Percentiles rank a stretch among this genome's conserved stretches.
Conservation (phyloP, 176 grass and related monocot genomes). For the Raddia guianensis region DNA sequence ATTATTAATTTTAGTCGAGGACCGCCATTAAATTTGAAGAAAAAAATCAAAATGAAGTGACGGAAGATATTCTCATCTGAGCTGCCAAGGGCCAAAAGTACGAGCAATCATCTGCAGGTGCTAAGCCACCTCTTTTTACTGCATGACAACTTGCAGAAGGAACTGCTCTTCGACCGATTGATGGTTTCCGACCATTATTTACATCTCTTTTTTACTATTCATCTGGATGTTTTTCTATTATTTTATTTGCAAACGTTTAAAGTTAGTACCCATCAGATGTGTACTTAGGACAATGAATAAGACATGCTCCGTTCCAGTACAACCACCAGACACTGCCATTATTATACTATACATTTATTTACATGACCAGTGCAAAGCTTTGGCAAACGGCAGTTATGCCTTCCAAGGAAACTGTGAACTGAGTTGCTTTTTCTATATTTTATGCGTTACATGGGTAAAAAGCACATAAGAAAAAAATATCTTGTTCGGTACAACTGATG, state of each 20-base stretch:
- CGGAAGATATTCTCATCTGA: no score
- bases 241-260: no score
- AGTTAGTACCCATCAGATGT: no score
- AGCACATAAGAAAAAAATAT: not conserved
- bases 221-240: no score
- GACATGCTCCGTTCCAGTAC: not conserved
- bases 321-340: not conserved
- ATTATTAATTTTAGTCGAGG: no score
- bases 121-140: not conserved
- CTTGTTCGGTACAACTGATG: constrained; percentile 33
- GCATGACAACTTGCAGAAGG: not conserved
- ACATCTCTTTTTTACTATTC: no score
- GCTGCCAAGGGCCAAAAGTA: no score
- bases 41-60: no score
- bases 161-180: not conserved
- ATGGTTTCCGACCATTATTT: no score
- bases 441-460: constrained; percentile 6
- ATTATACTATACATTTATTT: not conserved
- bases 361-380: not conserved
- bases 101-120: no score
- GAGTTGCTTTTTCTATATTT: constrained; percentile 8
- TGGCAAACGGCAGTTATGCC: not conserved
- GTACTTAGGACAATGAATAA: not conserved
- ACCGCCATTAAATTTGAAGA: no score
- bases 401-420: not conserved